Base-by-base conservation (phyloP, 75 land plant species). In the Selaginella tamariscina region DNA sequence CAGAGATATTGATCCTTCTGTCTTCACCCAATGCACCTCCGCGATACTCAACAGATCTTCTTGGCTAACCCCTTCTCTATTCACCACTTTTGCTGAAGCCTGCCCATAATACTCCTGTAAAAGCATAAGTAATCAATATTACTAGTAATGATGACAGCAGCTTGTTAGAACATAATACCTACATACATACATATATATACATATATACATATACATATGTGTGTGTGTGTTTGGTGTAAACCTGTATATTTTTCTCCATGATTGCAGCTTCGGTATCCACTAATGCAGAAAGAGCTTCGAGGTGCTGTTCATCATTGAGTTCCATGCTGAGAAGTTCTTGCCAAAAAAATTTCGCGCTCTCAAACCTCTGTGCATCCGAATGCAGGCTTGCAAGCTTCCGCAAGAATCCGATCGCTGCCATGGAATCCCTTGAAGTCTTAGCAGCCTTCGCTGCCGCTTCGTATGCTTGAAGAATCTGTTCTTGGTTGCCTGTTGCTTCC, bases 211-310 rank as follows among this genome's bases (percentile, higher is more conserved):
- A n/a, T n/a, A n/a, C n/a, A n/a, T n/a, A n/a, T n/a, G n/a, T n/a
- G n/a, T n/a, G n/a, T n/a, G n/a, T n/a, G 2, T 68, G 20, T 29
- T 24, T 54, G 13, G 55, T 68, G 70, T 20, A 1, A 55, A 32
- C 56, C 30, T 64, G 32, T 20, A 69, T 74, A n/a, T 29, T 29
- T 11, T 67, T 32, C 5, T 73, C 77, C 56, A 78, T 70, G 18
- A 65, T 30, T 69, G 63, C 78, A 33, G 68, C 56, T 56, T 78
- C 55, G 18, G 66, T 65, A 65, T 75, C 80, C 23, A 67, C 49
- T 31, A 75, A 32, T 54, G 73, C 80, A 75, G 72, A 74, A 59
- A 78, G 66, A 21, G 73, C 80, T 59, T 71, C 78, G 20, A 75
- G 8, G 33, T 32, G 59, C 28, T 39, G 49, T 15, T 39, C 49